Conservation (phyloP, 768 basidiomycete species). For the Amylocystis lapponica region DNA sequence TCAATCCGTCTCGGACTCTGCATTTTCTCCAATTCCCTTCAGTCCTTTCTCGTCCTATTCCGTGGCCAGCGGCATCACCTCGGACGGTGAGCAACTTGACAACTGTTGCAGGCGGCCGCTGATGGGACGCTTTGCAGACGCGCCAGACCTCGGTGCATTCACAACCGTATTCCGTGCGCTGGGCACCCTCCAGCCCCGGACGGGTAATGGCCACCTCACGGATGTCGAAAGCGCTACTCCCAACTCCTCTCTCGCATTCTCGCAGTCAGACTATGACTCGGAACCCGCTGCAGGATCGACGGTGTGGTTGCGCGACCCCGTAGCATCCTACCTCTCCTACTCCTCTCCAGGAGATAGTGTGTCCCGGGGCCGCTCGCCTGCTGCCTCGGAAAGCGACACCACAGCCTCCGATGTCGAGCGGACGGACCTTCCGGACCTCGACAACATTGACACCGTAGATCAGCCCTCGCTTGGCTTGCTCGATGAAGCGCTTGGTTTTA, state of each 20-base stretch:
- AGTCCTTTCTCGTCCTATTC: conserved; percentile 32
- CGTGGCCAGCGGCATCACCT: conserved; percentile 29
- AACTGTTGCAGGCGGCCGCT: too few relatives aligned
- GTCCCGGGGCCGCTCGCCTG: conserved; percentile 10
- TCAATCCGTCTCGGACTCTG: conserved; percentile 29
- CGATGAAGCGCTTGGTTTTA: conserved; percentile 68
- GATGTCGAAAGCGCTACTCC: conserved; percentile 17
- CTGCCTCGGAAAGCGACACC: conserved; percentile 15
- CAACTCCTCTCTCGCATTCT: conserved; percentile 22
- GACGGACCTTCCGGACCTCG: conserved; percentile 16
- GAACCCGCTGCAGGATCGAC: conserved; percentile 42
- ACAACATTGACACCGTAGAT: conserved; percentile 25
- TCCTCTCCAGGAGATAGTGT: conserved; percentile 20
- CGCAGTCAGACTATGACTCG: conserved; percentile 36
- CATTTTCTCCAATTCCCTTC: conserved; percentile 31
- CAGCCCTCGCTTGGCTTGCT: conserved; percentile 69
- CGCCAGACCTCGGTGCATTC: conserved; percentile 72
- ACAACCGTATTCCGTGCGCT: conserved; percentile 63
- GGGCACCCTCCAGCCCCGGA: conserved; percentile 47
- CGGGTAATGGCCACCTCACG: conserved; percentile 17
- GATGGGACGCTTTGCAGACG: conserved; percentile 46
- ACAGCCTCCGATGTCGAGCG: conserved; percentile 21
- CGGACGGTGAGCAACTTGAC: conserved; percentile 34
- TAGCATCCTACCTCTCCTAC: conserved; percentile 50
- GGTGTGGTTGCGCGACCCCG: conserved; percentile 57